A percentile compares a stretch with the other conserved stretches of the same genome.
Evolutionary conservation across 306 rosid species (phyloP).

Genomic region (Lupinus albus): DNA sequence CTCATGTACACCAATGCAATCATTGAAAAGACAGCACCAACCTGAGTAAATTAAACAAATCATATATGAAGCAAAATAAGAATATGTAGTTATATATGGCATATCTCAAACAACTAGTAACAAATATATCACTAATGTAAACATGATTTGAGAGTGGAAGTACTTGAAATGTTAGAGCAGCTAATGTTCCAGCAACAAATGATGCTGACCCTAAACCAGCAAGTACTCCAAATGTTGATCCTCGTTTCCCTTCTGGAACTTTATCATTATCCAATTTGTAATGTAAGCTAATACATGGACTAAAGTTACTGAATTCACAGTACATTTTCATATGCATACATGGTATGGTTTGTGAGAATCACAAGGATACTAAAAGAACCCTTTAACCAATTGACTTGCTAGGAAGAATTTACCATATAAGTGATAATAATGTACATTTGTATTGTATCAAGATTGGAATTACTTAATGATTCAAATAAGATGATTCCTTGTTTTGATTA

Average conservation of each 20-base stretch:
- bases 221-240: slow-evolving; percentile 74
- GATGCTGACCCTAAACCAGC: slow-evolving; percentile 69
- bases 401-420: neutral
- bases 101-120: neutral
- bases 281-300: too few species aligned
- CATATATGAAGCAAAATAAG: neutral
- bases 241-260: slow-evolving; percentile 54
- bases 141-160: neutral
- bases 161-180: slow-evolving; percentile 67
- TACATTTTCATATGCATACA: too few species aligned
- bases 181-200: slow-evolving; percentile 71
- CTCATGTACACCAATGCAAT: slow-evolving; percentile 72
- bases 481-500: too few species aligned
- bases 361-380: too few species aligned
- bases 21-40: slow-evolving; percentile 66
- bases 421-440: too few species aligned
- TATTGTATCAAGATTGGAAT: too few species aligned
- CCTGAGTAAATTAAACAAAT: slow-evolving; percentile 43
- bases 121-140: too few species aligned
- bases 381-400: neutral
- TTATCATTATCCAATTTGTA: slow-evolving; percentile 43
- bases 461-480: too few species aligned
- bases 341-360: too few species aligned
- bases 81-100: neutral
- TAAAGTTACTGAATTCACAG: too few species aligned